Base-by-base conservation (phyloP, 129 eudicot species). In the Tagetes patula region DNA sequence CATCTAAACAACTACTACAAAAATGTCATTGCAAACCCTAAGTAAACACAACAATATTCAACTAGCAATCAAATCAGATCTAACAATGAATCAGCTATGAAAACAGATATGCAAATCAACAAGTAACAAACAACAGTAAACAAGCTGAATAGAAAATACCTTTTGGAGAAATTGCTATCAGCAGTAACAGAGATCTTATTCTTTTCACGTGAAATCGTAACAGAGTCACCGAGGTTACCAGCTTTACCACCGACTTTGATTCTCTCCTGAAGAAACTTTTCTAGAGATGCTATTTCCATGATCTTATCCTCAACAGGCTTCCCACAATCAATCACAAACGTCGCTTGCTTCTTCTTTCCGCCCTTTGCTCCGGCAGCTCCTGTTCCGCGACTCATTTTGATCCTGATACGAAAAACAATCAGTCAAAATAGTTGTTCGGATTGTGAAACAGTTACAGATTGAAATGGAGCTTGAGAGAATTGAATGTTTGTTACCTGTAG, bases 251-350 rank as follows among this genome's bases (percentile, higher is more conserved):
- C 88, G 37, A 84, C 88, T 66, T 84, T 84, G 31, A 84, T 84
- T 5, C 88, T 75, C 75, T 84, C 88, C 71, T 84, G 85, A 75
- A 84, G 88, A 55, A 84, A 84, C 83, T 84, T 84, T 54, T 81
- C 88, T 1, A 84, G 85, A 1, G 85, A 84, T 8, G 88, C 88
- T 2, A 84, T 84, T 45, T 84, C 88, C 88, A 84, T 84, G 53
- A 84, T 84, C 83, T 84, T 84, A 13, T 84, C 88, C 54, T 84
- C 85, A 46, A 84, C 88, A 38, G 88, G 88, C 81, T 84, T 84
- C 2, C 88, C 88, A 13, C 88, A 84, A 69, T 84, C 85, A 3
- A 84, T 84, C 45, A 76, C 82, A 72, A 68, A 84, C 30, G 79
- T 84, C 52, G 78, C 61, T 37, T 65, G 47, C 73, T 81, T 81